Evolutionary conservation across 305 asterid species (phyloP), one percentile per base, ranked within the genome.

Genomic region (Ajuga reptans): DNA sequence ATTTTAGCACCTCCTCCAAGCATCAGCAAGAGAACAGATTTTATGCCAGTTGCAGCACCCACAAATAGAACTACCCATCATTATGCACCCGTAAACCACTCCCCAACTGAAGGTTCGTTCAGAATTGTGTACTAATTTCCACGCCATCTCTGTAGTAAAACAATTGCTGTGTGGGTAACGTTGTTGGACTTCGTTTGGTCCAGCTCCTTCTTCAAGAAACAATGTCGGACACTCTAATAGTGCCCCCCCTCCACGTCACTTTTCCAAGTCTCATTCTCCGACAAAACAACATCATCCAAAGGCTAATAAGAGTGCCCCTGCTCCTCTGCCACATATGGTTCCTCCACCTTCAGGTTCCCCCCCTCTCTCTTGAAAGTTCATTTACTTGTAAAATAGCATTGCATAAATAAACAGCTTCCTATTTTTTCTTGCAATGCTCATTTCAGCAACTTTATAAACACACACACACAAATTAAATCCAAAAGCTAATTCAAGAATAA

Each of bases 321-420:
- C 92, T 77, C 94, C 86, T n/a, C 63, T 60, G 64, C 45, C 73
- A 11, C 60, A 73, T 68, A 76, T 60, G 41, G 62, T 63, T 85
- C 92, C 83, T 85, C 95, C 83, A 7, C 68, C 82, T 79, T 81
- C 88, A 85, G 93, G 96, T 91, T 69, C 61, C 37, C 45, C 8
- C 45, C 47, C 29, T 71, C 61, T 71, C 42, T 18, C 70, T 42
- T 21, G 9, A 68, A 66, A 76, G 68, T 71, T 75, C 58, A 33
- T 33, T 73, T 45, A n/a, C n/a, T n/a, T n/a, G n/a, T n/a, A n/a
- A n/a, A n/a, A n/a, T n/a, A 66, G 10, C 37, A 21, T 15, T 11
- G 33, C 54, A 37, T 14, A 43, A 15, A 45, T 24, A 17, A 27
- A 62, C 9, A 24, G 1, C 27, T 31, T 49, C 54, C 66, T 46